Evolutionary conservation across 2,329 filamentous ascomycete genomes (phyloP).

Genomic region (Colletotrichum viniferum): DNA sequence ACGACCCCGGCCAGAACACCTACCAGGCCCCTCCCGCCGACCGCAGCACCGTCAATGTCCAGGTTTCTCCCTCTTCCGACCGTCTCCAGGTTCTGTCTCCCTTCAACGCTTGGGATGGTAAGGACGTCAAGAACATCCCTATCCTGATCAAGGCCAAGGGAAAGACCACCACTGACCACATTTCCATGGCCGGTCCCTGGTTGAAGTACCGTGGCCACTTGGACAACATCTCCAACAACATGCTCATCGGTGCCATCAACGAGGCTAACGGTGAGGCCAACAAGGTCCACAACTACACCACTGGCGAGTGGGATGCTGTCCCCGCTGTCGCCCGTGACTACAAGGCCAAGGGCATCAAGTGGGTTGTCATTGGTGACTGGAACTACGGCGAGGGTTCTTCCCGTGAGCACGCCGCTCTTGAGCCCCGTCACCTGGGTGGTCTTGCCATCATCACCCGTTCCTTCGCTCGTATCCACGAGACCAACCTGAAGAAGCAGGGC

Average conservation of each 20-base stretch:
- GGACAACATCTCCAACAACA: conserved; percentile 99
- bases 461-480: conserved; percentile 99
- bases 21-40: conserved; percentile 94
- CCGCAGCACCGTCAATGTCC: conserved; percentile 73
- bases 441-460: conserved; percentile 94
- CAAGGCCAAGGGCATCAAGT: conserved; percentile 95
- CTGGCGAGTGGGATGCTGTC: conserved; percentile 83
- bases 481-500: conserved; percentile 99
- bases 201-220: conserved; percentile 98
- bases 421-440: conserved; percentile 96
- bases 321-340: conserved; percentile 96
- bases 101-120: conserved; percentile 89
- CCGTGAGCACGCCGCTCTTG: conserved; percentile 96
- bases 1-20: conserved; percentile 89
- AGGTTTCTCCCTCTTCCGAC: conserved; percentile 87
- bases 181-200: conserved; percentile 97
- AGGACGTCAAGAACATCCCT: conserved; percentile 82
- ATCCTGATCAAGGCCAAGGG: conserved; percentile 96
- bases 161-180: conserved; percentile 97
- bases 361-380: conserved; percentile 99
- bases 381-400: conserved; percentile 99
- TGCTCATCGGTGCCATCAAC: conserved; percentile 97
- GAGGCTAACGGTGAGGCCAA: conserved; percentile 95
- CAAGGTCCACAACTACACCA: conserved; percentile 93
- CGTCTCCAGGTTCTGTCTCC: conserved; percentile 91